phyloP scores from a whole-genome alignment of 2,329 filamentous ascomycete genomes.

The Botryotinia narcissicola region DNA sequence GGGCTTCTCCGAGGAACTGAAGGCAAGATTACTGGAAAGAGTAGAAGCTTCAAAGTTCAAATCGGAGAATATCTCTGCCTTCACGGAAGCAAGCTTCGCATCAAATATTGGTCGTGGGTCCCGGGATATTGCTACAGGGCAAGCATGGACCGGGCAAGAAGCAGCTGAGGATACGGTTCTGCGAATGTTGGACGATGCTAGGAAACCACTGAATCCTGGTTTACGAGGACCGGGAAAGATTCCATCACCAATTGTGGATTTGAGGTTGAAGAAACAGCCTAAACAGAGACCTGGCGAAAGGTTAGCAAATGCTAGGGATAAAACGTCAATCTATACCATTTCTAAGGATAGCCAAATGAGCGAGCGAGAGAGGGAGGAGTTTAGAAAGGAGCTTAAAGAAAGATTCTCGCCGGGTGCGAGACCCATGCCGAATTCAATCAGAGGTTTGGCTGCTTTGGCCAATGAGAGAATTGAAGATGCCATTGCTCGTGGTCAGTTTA shows the following conservation, averaged over 20 bases:
- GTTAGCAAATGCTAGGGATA: conserved; percentile 55
- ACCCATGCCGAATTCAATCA: conserved; percentile 70
- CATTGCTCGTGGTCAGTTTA: conserved; percentile 86
- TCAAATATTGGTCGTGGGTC: conserved; percentile 66
- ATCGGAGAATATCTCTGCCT: conserved; percentile 48
- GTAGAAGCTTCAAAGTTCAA: conserved; percentile 55
- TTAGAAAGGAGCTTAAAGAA: conserved; percentile 73
- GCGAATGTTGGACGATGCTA: conserved; percentile 80
- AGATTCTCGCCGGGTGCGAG: conserved; percentile 73
- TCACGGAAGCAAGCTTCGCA: conserved; percentile 49
- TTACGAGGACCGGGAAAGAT: conserved; percentile 48
- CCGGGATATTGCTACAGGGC: conserved; percentile 62
- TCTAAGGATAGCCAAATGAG: conserved; percentile 55
- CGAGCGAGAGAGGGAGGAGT: conserved; percentile 69
- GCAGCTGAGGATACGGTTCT: conserved; percentile 70
- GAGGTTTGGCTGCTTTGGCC: conserved; percentile 77
- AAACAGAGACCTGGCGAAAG: conserved; percentile 47
- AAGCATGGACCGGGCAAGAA: conserved; percentile 79
- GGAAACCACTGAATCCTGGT: conserved; percentile 61
- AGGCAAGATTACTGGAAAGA: conserved; percentile 55
- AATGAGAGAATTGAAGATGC: conserved; percentile 94
- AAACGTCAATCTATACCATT: conserved; percentile 54
- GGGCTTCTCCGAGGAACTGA: conserved; percentile 63
- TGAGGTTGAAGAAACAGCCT: conserved; percentile 47
- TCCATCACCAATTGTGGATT: conserved; percentile 49